Evolutionary conservation across 129 eudicot genomes (phyloP), one percentile per base, ranked within the genome.

Genomic region (Rutidosis leptorrhynchoides): DNA sequence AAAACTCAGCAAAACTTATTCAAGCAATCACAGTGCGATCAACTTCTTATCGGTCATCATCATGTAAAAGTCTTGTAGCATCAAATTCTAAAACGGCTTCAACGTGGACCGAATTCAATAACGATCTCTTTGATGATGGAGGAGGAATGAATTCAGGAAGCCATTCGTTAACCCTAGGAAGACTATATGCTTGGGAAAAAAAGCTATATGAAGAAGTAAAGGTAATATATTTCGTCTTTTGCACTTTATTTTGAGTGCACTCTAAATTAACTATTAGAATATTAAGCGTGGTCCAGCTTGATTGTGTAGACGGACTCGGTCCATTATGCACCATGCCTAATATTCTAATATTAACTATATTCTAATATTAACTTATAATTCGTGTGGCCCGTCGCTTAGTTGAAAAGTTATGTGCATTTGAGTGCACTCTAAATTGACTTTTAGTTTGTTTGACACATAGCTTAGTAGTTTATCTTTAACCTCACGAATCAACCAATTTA

Each of bases 61-160:
- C 98, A 2, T 88, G 90, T 54, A 93, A 88, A 72, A 93, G 96
- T 67, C 85, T 93, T 46, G 96, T 81, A 27, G 92, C 95, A 23
- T 93, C 98, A 21, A 81, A 81, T 78, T 93, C 98, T 11, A 92
- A 88, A 81, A 74, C 79, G 68, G 82, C 85, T 68, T 83, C 89
- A 1, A 74, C 95, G 2, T 88, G 96, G 98, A 85, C 95, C 1
- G 98, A 88, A 69, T 85, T 86, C 71, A 86, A 80, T 78, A 93
- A 88, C 49, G 96, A 93, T 60, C 84, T 86, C 37, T 88, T 88
- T 75, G 96, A 93, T 78, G 98, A 88, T 58, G 90, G 89, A 62
- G 98, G 96, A 51, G 98, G 98, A 65, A 93, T 93, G 98, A 83
- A 77, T 65, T 83, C 98, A 3, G 98, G 98, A 63, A 93, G 98